Base-by-base conservation (phyloP, 306 rosid species). In the Cyclanthera cordifolia region DNA sequence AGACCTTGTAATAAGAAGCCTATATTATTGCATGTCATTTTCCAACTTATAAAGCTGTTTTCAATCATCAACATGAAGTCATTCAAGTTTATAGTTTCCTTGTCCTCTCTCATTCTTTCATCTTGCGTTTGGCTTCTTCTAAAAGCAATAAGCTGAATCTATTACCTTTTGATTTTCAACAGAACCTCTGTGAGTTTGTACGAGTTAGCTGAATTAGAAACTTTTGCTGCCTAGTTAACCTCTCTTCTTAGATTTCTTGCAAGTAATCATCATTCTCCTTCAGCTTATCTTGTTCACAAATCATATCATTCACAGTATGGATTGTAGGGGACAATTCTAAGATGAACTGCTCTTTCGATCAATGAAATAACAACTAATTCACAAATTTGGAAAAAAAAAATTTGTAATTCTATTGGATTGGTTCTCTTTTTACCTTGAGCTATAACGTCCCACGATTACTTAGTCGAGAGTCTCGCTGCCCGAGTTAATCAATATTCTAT, bases 1-100 rank as follows among this genome's bases (percentile, higher is more conserved):
- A 45, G 69, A 77, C 95, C 82, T 21, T 82, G 88, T 51, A 92
- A 96, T 81, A 92, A 87, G 21, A 92, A 87, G 17, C 86, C 77
- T 95, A 89, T 85, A 72, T 82, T 80, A 1, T 25, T 28, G 73
- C 90, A 84, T 21, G 54, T 72, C 70, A 60, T 80, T 81, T 52
- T 91, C 95, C 88, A 89, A 72, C 76, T 52, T 74, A 49, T 68
- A 66, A 53, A 89, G 87, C 73, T 74, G 82, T 67, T 76, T 80
- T 81, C 74, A 81, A 74, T 84, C 58, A 84, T 92, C 93, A 32
- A 37, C 78, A 51, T 89, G 95, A 68, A 85, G 25, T 92, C 96
- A 84, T 89, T 92, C 80, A 83, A 55, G 76, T 83, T 87, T 81
- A 24, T 25, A 24, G 30, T 15, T 53, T 21, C 30, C 16, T 21